Evolutionary conservation across 768 basidiomycete species (phyloP).

Genomic region (Omphalotus guepiniiformis): DNA sequence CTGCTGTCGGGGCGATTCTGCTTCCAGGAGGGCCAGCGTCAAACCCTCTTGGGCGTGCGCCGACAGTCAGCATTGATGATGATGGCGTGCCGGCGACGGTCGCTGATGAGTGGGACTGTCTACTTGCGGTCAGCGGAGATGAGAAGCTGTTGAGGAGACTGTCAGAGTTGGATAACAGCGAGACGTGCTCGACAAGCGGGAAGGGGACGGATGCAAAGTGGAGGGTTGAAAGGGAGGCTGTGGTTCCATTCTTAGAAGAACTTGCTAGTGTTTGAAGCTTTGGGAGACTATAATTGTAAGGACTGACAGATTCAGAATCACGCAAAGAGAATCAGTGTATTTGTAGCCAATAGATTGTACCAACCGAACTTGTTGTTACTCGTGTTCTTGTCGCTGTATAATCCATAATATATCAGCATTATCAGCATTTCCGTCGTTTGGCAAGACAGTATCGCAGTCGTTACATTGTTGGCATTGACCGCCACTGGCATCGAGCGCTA

Average conservation of each 20-base stretch:
- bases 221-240: conserved; percentile 41
- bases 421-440: no score
- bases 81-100: neutral
- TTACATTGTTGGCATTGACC: no score
- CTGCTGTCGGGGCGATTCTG: conserved; percentile 75
- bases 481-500: no score
- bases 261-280: neutral
- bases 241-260: conserved; percentile 13
- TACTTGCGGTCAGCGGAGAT: conserved; percentile 67
- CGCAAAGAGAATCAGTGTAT: no score
- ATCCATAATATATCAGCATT: no score
- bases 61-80: conserved; percentile 27
- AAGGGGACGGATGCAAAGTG: conserved; percentile 81
- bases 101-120: conserved; percentile 46
- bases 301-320: no score
- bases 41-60: conserved; percentile 29
- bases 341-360: no score
- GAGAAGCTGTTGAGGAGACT: conserved; percentile 73
- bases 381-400: no score
- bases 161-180: conserved; percentile 68
- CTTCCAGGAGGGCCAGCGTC: conserved; percentile 56
- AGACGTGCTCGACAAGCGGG: conserved; percentile 67
- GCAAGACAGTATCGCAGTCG: no score
- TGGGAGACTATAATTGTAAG: no score
- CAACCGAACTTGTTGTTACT: no score